Evolutionary conservation across 192 early-diverging fungal genomes (phyloP), one percentile per base, ranked within the genome.

Genomic region (Backusella tarrabulga): DNA sequence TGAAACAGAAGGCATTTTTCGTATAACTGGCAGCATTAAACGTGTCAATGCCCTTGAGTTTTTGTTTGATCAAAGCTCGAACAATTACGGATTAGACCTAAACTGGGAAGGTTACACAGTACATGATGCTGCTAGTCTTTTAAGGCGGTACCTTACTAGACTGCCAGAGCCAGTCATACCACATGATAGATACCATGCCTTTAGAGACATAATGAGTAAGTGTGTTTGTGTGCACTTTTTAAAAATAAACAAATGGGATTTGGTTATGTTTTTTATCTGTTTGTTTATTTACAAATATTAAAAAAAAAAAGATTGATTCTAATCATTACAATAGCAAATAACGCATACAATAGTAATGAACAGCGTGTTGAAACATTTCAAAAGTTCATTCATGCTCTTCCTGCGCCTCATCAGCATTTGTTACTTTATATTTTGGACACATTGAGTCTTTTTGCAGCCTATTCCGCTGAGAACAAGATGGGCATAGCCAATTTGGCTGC

Each of bases 121-220:
- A 17, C 93, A 95, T 80, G 93, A 95, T 79, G 90, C 90, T n/a
- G 92, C 92, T 15, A 93, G 90, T 44, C 82, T 95, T 41, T 82
- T 93, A 70, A 88, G 92, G 5, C 84, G 92, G 42, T 95, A 91
- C 78, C 78, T 95, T 71, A 91, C 88, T 52, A 83, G 88, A 74
- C 81, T 95, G 14, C 93, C 93, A 6, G 90, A 91, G 54, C 91
- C 92, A 14, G 91, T 95, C 42, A 93, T 95, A 44, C 84, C 92
- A 17, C 80, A 86, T 66, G 85, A 89, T 35, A 87, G 79, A 77
- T 94, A 93, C 77, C 83, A 90, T 68, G 76, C 80, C 34, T 94
- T 94, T 71, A 78, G 92, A 54, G 86, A 89, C 56, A 87, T 91
- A 29, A 84, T 91, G 84, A 87, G 87, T 80, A 89, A 34, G 77